Base-by-base conservation (phyloP, 208 protist genomes). In the Trypanosoma theileri region DNA sequence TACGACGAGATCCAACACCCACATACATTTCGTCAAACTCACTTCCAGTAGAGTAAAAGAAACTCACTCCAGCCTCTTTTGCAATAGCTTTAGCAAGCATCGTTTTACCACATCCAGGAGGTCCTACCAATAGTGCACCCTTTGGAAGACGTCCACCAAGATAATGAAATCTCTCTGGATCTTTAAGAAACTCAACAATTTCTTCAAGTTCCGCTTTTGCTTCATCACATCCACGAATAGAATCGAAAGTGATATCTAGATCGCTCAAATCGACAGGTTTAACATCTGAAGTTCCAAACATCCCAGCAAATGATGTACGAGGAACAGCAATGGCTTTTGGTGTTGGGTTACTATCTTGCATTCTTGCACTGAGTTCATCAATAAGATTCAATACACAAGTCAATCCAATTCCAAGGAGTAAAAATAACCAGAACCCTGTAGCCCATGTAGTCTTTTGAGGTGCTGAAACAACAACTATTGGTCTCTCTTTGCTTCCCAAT, bases 1-100 rank as follows among this genome's bases (percentile, higher is more conserved):
- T 89, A 40, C 98, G 87, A 24, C 86, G 84, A 13, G 97, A 87
- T 12, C 98, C 98, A 13, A 99, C 98, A 58, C 98, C 98, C 11
- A 99, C 97, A 92, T 98, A 99, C 86, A 99, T 97, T 75, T 99
- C 97, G 62, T 99, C 98, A 67, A 99, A 99, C 66, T 98, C 96
- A 28, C 92, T 97, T 28, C 95, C 96, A 6, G 88, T 91, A 21
- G 84, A 81, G 73, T 98, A 98, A 56, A 99, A 98, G 73, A 99
- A 99, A 19, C 80, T 92, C 17, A 99, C 98, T 2, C 88, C 96
- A 14, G 94, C 91, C 69, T 97, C 89, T 57, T 97, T 97, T 10
- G 93, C 93, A 70, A 97, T 96, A 26, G 91, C 93, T 71, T 96
- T 96, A 11, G 93, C 91, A 14, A 97, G 82, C 80, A 96, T 85